phyloP scores from a whole-genome alignment of 306 rosid species.

The Prunus davidiana region DNA sequence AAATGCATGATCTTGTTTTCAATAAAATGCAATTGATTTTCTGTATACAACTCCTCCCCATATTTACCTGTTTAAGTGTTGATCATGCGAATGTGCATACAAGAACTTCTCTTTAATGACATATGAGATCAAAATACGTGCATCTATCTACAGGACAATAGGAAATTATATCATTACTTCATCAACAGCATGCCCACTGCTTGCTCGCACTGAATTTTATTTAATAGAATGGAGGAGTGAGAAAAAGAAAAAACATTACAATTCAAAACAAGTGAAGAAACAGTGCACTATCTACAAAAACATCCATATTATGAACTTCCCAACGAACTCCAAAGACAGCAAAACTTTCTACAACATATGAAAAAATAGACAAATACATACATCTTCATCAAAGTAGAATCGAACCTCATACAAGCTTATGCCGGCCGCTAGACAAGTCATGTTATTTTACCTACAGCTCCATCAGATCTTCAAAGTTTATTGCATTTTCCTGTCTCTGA shows the following conservation, averaged over 20 bases:
- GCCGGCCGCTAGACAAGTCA: conserved; percentile 8
- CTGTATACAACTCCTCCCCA: no score
- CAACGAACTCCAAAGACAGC: not conserved
- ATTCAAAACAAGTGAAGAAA: not conserved
- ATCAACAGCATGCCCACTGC: not conserved
- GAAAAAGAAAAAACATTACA: not conserved
- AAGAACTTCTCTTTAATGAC: not conserved
- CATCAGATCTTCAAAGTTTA: conserved; percentile 22
- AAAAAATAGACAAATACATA: conserved; percentile 9
- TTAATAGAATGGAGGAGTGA: not conserved
- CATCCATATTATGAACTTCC: not conserved
- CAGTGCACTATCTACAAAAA: conserved; percentile 1
- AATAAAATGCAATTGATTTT: no score
- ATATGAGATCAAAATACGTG: not conserved
- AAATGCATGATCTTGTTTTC: no score
- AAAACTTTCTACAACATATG: conserved; percentile 17
- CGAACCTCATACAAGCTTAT: conserved; percentile 26
- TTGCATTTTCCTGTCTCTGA: conserved; percentile 20
- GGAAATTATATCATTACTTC: not conserved
- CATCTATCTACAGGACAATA: not conserved
- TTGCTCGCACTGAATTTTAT: conserved; percentile 6
- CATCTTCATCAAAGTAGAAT: conserved; percentile 15
- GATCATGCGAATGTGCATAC: not conserved
- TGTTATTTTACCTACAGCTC: conserved; percentile 22
- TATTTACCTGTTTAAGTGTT: no score